Evolutionary conservation across 164 flowering plant genomes (phyloP).

Genomic region (Sedum album): DNA sequence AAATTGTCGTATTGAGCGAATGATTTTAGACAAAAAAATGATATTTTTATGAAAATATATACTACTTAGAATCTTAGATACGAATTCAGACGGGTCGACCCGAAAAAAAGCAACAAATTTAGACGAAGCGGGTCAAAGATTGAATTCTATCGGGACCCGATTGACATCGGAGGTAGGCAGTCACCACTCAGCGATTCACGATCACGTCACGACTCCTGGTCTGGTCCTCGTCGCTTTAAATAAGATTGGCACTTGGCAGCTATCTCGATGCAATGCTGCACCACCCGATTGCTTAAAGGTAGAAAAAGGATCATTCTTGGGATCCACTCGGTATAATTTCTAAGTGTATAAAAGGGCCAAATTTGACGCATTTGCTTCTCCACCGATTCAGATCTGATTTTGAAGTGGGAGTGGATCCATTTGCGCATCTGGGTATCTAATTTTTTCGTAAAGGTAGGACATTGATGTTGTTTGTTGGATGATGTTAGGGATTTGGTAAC

Average conservation of each 20-base stretch:
- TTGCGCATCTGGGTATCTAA: neutral
- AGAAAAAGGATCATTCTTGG: neutral
- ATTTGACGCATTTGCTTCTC: neutral
- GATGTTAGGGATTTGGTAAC: neutral
- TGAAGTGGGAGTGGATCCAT: neutral
- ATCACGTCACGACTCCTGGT: neutral
- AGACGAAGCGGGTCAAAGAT: neutral
- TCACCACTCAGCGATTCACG: neutral
- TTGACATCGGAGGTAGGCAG: neutral
- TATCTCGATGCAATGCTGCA: neutral
- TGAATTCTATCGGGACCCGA: neutral
- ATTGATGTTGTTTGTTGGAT: neutral
- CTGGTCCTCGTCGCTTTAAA: neutral
- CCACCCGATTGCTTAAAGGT: neutral
- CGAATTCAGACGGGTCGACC: no score
- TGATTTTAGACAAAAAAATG: no score
- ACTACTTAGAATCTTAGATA: no score
- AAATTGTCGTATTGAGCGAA: no score
- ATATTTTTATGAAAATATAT: no score
- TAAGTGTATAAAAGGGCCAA: neutral
- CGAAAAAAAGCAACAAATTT: neutral
- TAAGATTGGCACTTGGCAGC: neutral
- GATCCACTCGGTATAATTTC: neutral
- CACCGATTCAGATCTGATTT: neutral
- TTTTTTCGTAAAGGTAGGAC: neutral